phyloP scores from a whole-genome alignment of 78 protist genomes.

The Speleostelium caveatum region DNA sequence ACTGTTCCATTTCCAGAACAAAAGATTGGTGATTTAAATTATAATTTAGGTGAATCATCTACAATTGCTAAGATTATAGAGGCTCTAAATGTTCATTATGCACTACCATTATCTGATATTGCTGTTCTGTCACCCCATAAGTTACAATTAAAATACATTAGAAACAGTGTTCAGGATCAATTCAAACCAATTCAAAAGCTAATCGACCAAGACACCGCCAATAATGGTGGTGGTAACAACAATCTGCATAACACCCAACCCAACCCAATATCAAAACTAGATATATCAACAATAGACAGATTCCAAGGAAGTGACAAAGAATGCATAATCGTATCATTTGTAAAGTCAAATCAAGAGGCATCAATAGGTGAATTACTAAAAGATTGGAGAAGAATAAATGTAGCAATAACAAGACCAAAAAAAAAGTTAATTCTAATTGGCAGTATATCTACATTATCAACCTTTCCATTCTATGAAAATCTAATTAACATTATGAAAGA shows the following conservation, averaged over 20 bases:
- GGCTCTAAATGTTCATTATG: background rate
- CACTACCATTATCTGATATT: conserved; percentile 4
- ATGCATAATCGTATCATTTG: conserved; percentile 86
- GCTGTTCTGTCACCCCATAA: conserved; percentile 93
- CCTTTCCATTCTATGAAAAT: conserved; percentile 23
- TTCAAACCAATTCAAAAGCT: background rate
- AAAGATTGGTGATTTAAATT: conserved; percentile 42
- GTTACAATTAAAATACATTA: conserved; percentile 77
- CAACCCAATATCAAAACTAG: background rate
- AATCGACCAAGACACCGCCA: background rate
- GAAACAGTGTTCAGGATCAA: background rate
- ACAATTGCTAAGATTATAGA: background rate
- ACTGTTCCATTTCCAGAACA: background rate
- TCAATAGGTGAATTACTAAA: conserved; percentile 85
- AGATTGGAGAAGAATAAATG: conserved; percentile 94
- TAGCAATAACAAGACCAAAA: conserved; percentile 94
- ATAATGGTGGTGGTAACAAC: background rate
- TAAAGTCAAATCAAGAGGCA: conserved; percentile 39
- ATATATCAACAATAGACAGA: conserved; percentile 88
- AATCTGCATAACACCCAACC: background rate
- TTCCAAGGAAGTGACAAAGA: conserved; percentile 95
- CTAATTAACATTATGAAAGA: background rate
- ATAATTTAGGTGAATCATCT: conserved; percentile 6
- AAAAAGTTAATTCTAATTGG: conserved; percentile 89
- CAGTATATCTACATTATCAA: conserved; percentile 14